phyloP scores from a whole-genome alignment of 2,329 filamentous ascomycete genomes.

The Orbilia oligospora region DNA sequence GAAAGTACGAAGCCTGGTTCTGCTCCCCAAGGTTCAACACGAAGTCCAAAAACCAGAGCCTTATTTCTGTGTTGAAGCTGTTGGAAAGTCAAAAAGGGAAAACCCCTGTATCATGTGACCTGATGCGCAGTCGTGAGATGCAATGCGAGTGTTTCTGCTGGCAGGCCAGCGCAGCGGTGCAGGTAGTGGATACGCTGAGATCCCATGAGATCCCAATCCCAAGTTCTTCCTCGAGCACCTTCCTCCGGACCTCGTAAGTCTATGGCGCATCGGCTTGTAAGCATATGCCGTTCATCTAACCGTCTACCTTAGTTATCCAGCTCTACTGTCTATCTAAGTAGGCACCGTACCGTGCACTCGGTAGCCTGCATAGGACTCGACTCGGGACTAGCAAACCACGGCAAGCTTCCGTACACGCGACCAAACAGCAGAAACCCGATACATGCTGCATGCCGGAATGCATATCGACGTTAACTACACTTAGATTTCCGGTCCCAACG shows the following conservation, averaged over 20 bases:
- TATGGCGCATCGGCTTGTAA: not conserved
- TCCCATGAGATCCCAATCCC: not conserved
- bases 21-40: not conserved
- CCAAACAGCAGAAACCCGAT: conserved; percentile 11
- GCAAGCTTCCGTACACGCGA: conserved; percentile 15
- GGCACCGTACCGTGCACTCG: not conserved
- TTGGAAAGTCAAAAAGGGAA: conserved; percentile 15
- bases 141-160: conserved; percentile 24
- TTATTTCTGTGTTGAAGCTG: not conserved
- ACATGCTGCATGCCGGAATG: not conserved
- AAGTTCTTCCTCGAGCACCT: conserved; percentile 1
- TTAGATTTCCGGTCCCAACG: too few relatives aligned
- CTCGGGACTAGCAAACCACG: not conserved
- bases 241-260: not conserved
- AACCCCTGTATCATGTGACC: conserved; percentile 21
- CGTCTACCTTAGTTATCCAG: not conserved
- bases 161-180: conserved; percentile 3
- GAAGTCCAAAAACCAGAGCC: not conserved
- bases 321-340: not conserved
- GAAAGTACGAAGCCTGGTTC: not conserved
- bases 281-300: not conserved
- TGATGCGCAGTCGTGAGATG: conserved; percentile 14
- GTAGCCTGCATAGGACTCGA: not conserved
- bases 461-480: too few relatives aligned
- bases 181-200: not conserved